These are phyloP conservation scores for Colletotrichum sojae DNA, from an alignment of 2,329 filamentous ascomycete species.

Conservation along the genomic window DNA sequence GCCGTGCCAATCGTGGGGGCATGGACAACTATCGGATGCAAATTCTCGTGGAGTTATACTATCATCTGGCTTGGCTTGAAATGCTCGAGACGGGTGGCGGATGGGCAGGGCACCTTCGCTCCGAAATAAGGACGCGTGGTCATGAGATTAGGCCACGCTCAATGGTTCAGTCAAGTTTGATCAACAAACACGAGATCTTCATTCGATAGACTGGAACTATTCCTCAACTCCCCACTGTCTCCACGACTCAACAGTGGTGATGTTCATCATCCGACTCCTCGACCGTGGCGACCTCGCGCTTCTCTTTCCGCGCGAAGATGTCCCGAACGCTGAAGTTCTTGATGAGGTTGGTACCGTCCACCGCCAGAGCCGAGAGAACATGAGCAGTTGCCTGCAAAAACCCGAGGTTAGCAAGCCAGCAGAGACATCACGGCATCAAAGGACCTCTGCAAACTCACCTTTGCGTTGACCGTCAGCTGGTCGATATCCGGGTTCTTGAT, in stretches of 20 bases:
- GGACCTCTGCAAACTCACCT: conserved; percentile 20
- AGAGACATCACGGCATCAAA: neutral
- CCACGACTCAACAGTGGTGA: neutral
- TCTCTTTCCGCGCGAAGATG: neutral
- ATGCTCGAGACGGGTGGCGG: no score
- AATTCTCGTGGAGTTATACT: no score
- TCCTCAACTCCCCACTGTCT: no score
- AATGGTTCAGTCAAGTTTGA: no score
- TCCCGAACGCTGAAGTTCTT: neutral
- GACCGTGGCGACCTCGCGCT: conserved; percentile 1
- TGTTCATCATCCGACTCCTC: conserved; percentile 16
- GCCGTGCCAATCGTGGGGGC: no score
- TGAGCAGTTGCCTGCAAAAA: conserved; percentile 22
- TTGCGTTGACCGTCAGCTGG: conserved; percentile 51
- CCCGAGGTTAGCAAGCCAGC: neutral
- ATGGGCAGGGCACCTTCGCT: no score
- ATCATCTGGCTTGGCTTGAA: no score
- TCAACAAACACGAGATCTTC: no score
- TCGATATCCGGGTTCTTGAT: conserved; percentile 55
- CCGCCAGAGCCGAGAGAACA: conserved; percentile 30
- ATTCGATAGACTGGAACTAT: no score
- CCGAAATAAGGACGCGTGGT: no score
- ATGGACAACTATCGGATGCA: no score
- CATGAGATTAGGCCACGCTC: no score
- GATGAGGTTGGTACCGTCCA: conserved; percentile 42